Evolutionary conservation across 2,329 filamentous ascomycete species (phyloP).

Genomic region (Penicillium brevicompactum): DNA sequence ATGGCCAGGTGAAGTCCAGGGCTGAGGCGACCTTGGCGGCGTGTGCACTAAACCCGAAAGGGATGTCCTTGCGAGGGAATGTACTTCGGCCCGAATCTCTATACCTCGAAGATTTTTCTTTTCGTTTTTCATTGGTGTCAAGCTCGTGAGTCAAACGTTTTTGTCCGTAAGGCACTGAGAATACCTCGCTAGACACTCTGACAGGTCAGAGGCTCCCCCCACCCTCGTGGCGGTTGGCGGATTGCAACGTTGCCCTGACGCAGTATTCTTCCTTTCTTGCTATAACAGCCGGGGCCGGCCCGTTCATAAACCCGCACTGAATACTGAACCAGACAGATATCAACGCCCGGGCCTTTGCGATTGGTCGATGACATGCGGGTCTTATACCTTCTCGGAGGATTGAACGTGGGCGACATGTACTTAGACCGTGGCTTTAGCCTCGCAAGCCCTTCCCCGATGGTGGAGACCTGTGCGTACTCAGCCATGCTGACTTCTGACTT

Average conservation of each 20-base stretch:
- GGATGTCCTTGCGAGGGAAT: slow-evolving; percentile 29
- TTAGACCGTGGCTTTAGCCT: slow-evolving; percentile 2
- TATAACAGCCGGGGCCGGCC: slow-evolving; percentile 6
- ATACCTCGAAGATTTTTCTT: slow-evolving; percentile 8
- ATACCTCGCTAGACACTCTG: background rate
- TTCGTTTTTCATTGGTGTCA: slow-evolving; percentile 3
- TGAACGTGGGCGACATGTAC: background rate
- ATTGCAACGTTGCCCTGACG: background rate
- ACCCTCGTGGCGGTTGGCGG: background rate
- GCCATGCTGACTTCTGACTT: slow-evolving; percentile 5
- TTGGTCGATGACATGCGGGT: slow-evolving; percentile 10
- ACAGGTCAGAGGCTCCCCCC: background rate
- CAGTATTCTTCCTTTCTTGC: background rate
- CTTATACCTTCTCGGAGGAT: background rate
- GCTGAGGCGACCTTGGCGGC: slow-evolving; percentile 3
- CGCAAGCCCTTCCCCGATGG: slow-evolving; percentile 3
- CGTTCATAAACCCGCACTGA: slow-evolving; percentile 2
- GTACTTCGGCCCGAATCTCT: slow-evolving; percentile 16
- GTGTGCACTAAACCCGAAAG: slow-evolving; percentile 27
- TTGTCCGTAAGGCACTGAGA: background rate
- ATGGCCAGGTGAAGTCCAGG: background rate
- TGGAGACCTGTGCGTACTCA: slow-evolving; percentile 4
- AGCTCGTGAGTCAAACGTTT: slow-evolving; percentile 8
- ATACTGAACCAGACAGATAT: background rate
- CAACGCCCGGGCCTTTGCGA: background rate